Evolutionary conservation across 2,329 filamentous ascomycete genomes (phyloP), one percentile per base, ranked within the genome.

Genomic region (Ophiosphaerella narmari): DNA sequence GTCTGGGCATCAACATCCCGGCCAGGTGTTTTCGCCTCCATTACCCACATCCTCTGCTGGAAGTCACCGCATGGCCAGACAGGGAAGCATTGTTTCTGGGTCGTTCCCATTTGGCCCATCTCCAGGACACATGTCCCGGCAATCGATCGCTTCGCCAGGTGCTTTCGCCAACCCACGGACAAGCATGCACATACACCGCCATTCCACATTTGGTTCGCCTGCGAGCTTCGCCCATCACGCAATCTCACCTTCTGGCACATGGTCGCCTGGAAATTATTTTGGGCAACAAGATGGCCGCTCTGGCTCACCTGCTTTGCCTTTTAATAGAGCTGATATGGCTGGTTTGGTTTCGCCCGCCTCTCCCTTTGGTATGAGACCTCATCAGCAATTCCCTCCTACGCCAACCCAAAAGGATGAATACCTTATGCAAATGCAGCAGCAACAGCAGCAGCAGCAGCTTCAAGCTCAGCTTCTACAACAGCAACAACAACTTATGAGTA

Each of bases 21-120:
- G 86, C 6, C 77, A 93, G 43, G 85, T 90, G 5, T 91, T 93
- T 66, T 95, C 92, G 18, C 91, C 93, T 8, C 90, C 91, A 1
- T 75, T 96, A 23, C 89, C 89, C 16, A 86, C 90, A 0, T 86
- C 86, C 0, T 96, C 91, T 26, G 88, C 86, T 11, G 85, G 84
- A 29, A 93, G 90, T 74, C 88, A 85, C 55, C 85, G 85, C 39
- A 74, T 79, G 31, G 74, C 78, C 60, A 76, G 81, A 39, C 77
- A 83, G 49, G 83, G 82, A 67, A 68, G 75, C 79, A 79, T 73
- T 57, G 86, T 86, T 62, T 82, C 79, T 1, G 58, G 16, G 76
- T 79, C 32, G 86, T 92, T 71, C 31, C 80, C 85, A 4, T 80
- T 84, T 33, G 82, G 69, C 23, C 74, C 67, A 26, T 84, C 59